Evolutionary conservation across 495 filamentous ascomycete genomes (phyloP), one percentile per base, ranked within the genome.

Genomic region (Xylaria longipes): DNA sequence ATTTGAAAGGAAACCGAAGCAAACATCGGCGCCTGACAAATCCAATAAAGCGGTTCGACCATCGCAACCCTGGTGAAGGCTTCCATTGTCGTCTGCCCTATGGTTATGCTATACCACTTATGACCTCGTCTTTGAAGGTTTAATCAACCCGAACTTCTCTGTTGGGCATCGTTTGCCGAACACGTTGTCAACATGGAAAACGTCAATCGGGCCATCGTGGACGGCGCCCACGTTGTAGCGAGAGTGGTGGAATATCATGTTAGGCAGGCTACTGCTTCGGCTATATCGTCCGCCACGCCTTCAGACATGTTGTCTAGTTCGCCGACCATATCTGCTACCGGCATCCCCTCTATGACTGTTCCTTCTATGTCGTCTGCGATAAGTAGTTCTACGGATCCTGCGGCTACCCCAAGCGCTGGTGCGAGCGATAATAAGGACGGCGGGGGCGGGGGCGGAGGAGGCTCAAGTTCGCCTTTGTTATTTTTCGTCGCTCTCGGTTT

Each of bases 401-500:
- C 39, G 14, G 5, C 27, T 46, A 56, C 3, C 25, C 61, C 61
- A 12, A 65, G n/a, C 25, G 31, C 31, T 25, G 12, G 43, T 29
- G 11, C 52, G 67, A 61, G 8, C 39, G 72, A 61, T 0, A 70
- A 27, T 56, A 75, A 63, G 58, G 72, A 71, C 11, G 72, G 72
- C 31, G 70, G 66, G 11, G 35, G 62, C 11, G 73, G 72, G 37
- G 73, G 76, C 25, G 48, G 70, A 45, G 70, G 65, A 12, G 72
- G 76, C 35, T 94, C 92, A n/a, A 96, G 89, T 74, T 97, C 93
- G 9, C 97, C 96, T 29, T 82, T 99, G 60, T 87, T 99, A 3
- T 99, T 99, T 80, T 98, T 99, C 80, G 96, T 99, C 37, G 96
- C 97, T 12, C 84, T 99, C 65, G 96, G 96, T 8, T 99, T 99